Conservation (phyloP, 768 basidiomycete genomes). For the Tephrocybe sp. region DNA sequence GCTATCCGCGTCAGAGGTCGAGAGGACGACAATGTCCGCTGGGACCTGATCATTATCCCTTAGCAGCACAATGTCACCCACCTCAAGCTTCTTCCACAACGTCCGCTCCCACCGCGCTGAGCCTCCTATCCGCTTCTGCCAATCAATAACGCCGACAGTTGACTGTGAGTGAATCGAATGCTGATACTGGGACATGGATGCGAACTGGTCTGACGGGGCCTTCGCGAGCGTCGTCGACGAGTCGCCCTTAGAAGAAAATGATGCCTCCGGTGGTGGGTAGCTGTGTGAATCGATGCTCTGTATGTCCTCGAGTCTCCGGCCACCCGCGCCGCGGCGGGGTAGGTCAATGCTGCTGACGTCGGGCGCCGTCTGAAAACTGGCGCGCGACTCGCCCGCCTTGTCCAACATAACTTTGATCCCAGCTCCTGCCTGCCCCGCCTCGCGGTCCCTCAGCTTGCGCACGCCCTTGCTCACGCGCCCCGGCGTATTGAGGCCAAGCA, state of each 20-base stretch:
- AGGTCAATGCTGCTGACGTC: slow-evolving; percentile 45
- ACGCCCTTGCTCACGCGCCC: slow-evolving; percentile 85
- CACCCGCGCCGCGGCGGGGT: slow-evolving; percentile 41
- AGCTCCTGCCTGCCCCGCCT: slow-evolving; percentile 60
- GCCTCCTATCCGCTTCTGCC: slow-evolving; percentile 64
- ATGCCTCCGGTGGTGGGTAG: slow-evolving; percentile 47
- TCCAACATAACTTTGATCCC: slow-evolving; percentile 65
- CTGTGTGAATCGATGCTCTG: slow-evolving; percentile 65
- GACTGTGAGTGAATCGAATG: slow-evolving; percentile 57
- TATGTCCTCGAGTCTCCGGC: slow-evolving; percentile 63
- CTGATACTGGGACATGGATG: slow-evolving; percentile 51
- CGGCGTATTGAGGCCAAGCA: slow-evolving; percentile 70
- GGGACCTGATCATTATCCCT: slow-evolving; percentile 96
- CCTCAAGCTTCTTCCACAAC: slow-evolving; percentile 97
- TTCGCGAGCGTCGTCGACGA: slow-evolving; percentile 29
- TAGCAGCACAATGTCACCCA: slow-evolving; percentile 92
- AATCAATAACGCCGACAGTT: slow-evolving; percentile 79
- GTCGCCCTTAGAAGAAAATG: slow-evolving; percentile 38
- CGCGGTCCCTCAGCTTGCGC: slow-evolving; percentile 76
- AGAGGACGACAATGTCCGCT: slow-evolving; percentile 90
- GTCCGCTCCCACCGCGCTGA: slow-evolving; percentile 91
- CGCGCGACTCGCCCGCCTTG: slow-evolving; percentile 42
- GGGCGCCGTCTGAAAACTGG: slow-evolving; percentile 34
- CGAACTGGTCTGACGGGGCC: slow-evolving; percentile 31
- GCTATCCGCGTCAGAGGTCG: slow-evolving; percentile 89